phyloP scores from a whole-genome alignment of 371 early-diverging fungal genomes.

The Mortierella sp. region DNA sequence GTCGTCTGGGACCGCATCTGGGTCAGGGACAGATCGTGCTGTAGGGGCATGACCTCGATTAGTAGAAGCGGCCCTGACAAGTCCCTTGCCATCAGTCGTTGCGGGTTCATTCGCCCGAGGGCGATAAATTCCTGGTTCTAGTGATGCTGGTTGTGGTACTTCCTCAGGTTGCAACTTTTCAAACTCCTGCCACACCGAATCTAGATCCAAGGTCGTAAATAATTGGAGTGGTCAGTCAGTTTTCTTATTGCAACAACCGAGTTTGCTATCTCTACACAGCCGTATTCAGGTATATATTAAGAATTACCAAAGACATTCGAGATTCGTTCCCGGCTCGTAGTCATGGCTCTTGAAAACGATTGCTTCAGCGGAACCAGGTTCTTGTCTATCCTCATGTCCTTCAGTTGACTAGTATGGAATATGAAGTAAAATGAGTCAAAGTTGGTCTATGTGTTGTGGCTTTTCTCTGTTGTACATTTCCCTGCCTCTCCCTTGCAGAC shows the following conservation, averaged over 20 bases:
- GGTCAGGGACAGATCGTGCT: slow-evolving; percentile 34
- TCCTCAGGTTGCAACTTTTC: slow-evolving; percentile 60
- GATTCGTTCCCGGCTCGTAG: slow-evolving; percentile 65
- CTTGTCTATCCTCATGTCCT: slow-evolving; percentile 72
- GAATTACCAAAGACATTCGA: slow-evolving; percentile 59
- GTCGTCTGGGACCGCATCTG: slow-evolving; percentile 27
- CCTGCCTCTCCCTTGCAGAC: too few relatives aligned
- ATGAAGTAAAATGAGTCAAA: neutral
- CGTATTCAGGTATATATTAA: neutral
- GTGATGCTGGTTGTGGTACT: neutral
- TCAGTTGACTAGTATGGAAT: slow-evolving; percentile 62
- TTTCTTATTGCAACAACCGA: neutral
- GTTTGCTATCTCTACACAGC: neutral
- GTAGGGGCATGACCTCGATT: slow-evolving; percentile 21
- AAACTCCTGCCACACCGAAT: slow-evolving; percentile 70
- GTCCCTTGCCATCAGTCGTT: slow-evolving; percentile 19
- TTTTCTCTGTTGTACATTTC: neutral
- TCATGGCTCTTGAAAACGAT: slow-evolving; percentile 72
- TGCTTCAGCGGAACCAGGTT: slow-evolving; percentile 72
- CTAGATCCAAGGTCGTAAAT: slow-evolving; percentile 16
- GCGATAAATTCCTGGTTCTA: slow-evolving; percentile 41
- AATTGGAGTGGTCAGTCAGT: neutral
- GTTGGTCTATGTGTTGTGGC: too few relatives aligned
- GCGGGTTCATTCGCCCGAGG: slow-evolving; percentile 2
- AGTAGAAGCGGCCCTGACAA: slow-evolving; percentile 33